Base-by-base conservation (phyloP, 2,329 filamentous ascomycete species). In the Xylariales sp. region DNA sequence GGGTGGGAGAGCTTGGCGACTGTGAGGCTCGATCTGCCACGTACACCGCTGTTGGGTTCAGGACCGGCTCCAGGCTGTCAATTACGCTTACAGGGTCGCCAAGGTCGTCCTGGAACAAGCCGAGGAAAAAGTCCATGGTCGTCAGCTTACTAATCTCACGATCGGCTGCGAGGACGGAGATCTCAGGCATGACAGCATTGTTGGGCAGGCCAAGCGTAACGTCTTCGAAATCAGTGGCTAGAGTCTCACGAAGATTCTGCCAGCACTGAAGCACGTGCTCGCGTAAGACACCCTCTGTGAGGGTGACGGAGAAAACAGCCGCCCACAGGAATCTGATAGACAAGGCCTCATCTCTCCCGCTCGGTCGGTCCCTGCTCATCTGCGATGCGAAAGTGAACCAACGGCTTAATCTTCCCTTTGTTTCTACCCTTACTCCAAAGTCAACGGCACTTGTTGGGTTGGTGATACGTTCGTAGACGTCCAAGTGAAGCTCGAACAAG, bases 91-190 rank as follows among this genome's bases (percentile, higher is more conserved):
- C 76, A 0, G 91, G 87, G 49, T 96, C 83, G 32, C 83, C 81
- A 41, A 83, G 77, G 40, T 93, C 85, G 25, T 89, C 82, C 42
- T 87, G 85, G 56, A 97, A 97, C 1, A 98, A 77, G 25, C 83
- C 87, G 35, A 89, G 73, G 61, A 98, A 97, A 59, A 97, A 97
- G 55, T 96, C 91, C 78, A 95, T 93, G 1, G 91, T 97, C 12
- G 88, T 95, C 23, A 97, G 73, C 52, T 90, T 89, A 11, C 88
- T 91, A 18, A 96, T 84, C 56, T 98, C 91, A 38, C 88, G 82
- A 45, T 97, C 90, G 6, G 93, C 83, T 1, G 88, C 87, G n/a
- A 76, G 74, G 3, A 80, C 65, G 0, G 91, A 96, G 34, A 98
- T 76, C 45, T 93, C 86, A 0, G 88, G 80, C 82, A 98, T 95